phyloP scores from a whole-genome alignment of 148 eudicot genomes.

The Polygonum maritimum region DNA sequence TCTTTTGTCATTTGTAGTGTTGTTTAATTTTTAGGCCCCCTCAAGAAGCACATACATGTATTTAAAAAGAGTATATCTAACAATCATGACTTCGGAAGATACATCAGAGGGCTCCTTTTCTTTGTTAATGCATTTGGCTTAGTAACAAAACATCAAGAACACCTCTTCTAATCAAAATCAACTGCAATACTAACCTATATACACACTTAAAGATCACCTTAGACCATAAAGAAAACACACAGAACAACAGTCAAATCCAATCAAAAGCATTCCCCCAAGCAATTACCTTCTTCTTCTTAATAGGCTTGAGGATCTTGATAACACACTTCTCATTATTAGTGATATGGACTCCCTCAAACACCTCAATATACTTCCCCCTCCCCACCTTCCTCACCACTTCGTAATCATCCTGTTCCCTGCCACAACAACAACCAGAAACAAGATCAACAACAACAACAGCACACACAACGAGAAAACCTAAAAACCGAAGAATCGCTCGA shows the following conservation, averaged over 20 bases:
- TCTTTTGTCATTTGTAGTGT: too few relatives aligned
- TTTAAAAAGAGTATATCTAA: background rate
- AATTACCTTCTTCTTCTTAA: slow-evolving; percentile 85
- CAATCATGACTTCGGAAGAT: background rate
- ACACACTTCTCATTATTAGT: slow-evolving; percentile 71
- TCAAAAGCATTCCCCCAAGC: background rate
- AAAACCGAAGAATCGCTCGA: background rate
- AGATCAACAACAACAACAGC: slow-evolving; percentile 8
- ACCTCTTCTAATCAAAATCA: too few relatives aligned
- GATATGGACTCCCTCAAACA: slow-evolving; percentile 76
- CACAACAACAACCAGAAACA: too few relatives aligned
- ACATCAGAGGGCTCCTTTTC: background rate
- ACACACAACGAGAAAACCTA: background rate
- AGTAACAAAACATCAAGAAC: too few relatives aligned
- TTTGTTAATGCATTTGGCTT: background rate
- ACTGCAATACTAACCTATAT: too few relatives aligned
- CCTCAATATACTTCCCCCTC: slow-evolving; percentile 93
- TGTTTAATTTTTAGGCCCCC: too few relatives aligned
- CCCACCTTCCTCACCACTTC: slow-evolving; percentile 97
- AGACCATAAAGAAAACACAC: background rate
- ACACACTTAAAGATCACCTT: background rate
- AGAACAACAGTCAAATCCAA: background rate
- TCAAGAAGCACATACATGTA: background rate
- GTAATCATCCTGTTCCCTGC: slow-evolving; percentile 85
- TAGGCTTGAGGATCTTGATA: slow-evolving; percentile 92